These are phyloP conservation scores for Stephanocyclus meneghinianus DNA, from an alignment of 352 stramenopile genomes.

Conservation along the genomic window DNA sequence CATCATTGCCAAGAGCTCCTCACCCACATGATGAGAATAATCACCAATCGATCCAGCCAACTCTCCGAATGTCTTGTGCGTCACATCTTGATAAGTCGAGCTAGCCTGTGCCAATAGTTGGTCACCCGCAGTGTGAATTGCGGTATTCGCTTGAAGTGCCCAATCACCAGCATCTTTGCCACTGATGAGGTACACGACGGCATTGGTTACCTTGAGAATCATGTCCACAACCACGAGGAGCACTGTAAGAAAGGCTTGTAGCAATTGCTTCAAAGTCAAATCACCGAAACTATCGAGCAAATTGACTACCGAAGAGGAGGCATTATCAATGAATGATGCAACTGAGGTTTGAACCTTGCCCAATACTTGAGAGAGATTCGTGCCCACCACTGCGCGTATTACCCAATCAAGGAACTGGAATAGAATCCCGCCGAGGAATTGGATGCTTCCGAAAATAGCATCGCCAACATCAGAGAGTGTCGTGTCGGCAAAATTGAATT, in stretches of 20 bases:
- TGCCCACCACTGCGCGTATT: conserved; percentile 20
- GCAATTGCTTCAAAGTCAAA: conserved; percentile 38
- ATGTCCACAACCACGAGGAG: conserved; percentile 38
- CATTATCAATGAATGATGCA: conserved; percentile 25
- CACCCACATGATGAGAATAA: conserved; percentile 34
- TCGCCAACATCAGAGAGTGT: conserved; percentile 40
- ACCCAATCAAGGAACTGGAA: conserved; percentile 36
- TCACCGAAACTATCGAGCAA: conserved; percentile 29
- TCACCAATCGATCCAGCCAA: conserved; percentile 32
- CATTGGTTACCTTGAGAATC: conserved; percentile 44
- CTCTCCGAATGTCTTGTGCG: conserved; percentile 31
- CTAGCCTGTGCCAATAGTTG: conserved; percentile 34
- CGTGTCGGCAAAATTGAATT: conserved; percentile 18
- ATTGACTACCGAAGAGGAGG: conserved; percentile 18
- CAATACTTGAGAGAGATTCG: conserved; percentile 21
- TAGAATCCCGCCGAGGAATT: conserved; percentile 33
- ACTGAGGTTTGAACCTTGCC: conserved; percentile 30
- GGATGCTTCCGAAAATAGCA: conserved; percentile 17
- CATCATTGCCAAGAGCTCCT: conserved; percentile 37
- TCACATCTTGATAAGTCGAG: conserved; percentile 36
- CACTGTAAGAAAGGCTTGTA: conserved; percentile 38
- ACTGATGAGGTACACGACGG: conserved; percentile 43
- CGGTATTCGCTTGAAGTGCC: conserved; percentile 27
- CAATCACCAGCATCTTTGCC: conserved; percentile 32
- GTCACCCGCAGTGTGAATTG: conserved; percentile 14